Conservation (phyloP, 1,284 basidiomycete genomes). For the Abortiporus biennis region DNA sequence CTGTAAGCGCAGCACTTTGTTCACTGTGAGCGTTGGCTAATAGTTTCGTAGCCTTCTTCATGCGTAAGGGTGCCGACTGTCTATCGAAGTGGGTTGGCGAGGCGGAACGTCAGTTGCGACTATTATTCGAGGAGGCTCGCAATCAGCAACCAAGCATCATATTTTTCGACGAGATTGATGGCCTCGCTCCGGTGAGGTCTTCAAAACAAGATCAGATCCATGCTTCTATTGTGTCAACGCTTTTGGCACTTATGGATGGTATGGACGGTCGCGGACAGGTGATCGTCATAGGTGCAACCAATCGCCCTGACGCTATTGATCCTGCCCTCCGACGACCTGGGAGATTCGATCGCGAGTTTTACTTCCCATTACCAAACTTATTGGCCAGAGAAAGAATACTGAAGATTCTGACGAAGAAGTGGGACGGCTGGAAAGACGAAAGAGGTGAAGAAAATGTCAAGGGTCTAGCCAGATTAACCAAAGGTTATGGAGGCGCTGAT, state of each 20-base stretch:
- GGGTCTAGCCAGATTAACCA: conserved; percentile 85
- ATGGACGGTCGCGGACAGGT: conserved; percentile 99
- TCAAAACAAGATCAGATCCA: conserved; percentile 99
- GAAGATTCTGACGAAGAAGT: conserved; percentile 86
- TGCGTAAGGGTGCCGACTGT: conserved; percentile 99
- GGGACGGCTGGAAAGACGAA: conserved; percentile 80
- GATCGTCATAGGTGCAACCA: conserved; percentile 98
- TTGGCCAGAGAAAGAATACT: conserved; percentile 89
- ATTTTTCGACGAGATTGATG: conserved; percentile 99
- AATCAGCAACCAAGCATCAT: conserved; percentile 93
- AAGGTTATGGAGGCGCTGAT: conserved; percentile 98
- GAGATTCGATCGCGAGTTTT: conserved; percentile 97
- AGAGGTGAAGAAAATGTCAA: conserved; percentile 51
- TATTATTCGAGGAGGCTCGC: conserved; percentile 95
- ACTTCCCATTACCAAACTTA: conserved; percentile 87
- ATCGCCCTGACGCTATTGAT: conserved; percentile 95
- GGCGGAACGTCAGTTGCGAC: conserved; percentile 91
- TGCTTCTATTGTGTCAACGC: conserved; percentile 93
- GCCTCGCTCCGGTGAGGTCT: conserved; percentile 94
- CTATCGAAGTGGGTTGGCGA: conserved; percentile 99
- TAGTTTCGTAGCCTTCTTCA: conserved; percentile 80
- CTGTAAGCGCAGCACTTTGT: conserved; percentile 44
- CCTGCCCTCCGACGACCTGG: conserved; percentile 93
- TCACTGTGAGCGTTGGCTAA: conserved; percentile 4
- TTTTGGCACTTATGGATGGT: conserved; percentile 97